Base-by-base conservation (phyloP, 805 yeast species). In the Ogataea pini region DNA sequence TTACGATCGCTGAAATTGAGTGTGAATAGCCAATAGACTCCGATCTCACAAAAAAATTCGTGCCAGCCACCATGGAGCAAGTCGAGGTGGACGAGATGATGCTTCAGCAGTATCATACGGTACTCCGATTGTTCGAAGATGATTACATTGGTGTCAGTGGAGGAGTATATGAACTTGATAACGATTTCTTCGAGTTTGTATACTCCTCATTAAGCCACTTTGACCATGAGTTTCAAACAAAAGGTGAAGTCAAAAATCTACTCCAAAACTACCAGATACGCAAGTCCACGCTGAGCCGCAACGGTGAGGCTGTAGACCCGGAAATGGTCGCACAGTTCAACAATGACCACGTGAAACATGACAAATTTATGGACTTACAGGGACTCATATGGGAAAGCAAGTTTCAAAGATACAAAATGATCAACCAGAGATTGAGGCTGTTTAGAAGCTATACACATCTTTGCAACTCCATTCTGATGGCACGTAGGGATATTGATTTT, bases 301-400 rank as follows among this genome's bases (percentile, higher is more conserved):
- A 32, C 33, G 20, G 39, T 13, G 43, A 40, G 22, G 44, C 50
- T 5, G 48, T 56, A 9, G 44, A 49, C 37, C 41, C 42, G 12
- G 25, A 44, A 1, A 29, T 50, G 31, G 32, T 58, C 6, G 31
- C 36, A n/a, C 32, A 32, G 18, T 54, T 36, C 27, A 52, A 50
- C 27, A 28, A 16, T 6, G 48, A 43, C 14, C 36, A 49, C 32
- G 14, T 31, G 32, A 34, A 33, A 10, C 14, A 20, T 12, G 46
- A 38, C 5, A 52, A 46, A 20, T 46, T 50, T 14, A 52, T 60
- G 51, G 72, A 66, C 47, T 29, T 58, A 5, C 71, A 67, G 37
- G 71, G 70, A 0, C 36, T 67, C 1, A 38, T 51, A 1, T 67
- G 71, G 71, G 58, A 60, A 6, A 44, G 44, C 29, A 36, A 45